Conservation (phyloP, 805 yeast genomes). For the Ascoidea tarda region DNA sequence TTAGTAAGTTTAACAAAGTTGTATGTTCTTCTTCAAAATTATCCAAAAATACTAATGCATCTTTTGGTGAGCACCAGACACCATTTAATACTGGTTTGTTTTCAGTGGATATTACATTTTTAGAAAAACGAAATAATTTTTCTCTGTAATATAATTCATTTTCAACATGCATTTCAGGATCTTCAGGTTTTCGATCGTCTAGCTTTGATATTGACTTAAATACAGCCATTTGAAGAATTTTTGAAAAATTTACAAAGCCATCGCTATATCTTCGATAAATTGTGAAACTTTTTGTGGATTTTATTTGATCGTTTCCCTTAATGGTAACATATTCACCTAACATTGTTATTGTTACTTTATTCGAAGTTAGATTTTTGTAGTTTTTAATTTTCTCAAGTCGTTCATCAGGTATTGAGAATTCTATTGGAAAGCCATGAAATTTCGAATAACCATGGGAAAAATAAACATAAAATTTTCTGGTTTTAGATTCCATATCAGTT, state of each 20-base stretch:
- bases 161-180: constrained; percentile 2
- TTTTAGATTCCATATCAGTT: neutral
- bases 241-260: constrained; percentile 6
- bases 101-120: neutral
- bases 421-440: constrained; percentile 1
- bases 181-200: constrained; percentile 1
- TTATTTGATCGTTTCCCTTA: neutral
- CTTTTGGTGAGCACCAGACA: constrained; percentile 2
- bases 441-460: neutral
- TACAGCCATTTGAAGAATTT: neutral
- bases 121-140: neutral
- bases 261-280: constrained; percentile 6
- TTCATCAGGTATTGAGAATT: neutral
- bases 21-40: neutral
- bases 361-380: neutral
- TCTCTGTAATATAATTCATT: constrained; percentile 1
- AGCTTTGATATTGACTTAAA: neutral
- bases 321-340: neutral
- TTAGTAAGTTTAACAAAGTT: neutral
- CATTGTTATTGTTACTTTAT: neutral
- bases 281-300: neutral
- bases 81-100: neutral
- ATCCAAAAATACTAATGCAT: neutral
- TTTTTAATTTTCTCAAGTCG: neutral
- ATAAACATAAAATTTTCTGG: neutral